Conservation (phyloP, 371 early-diverging fungal species). For the Saksenaea oblongispora region DNA sequence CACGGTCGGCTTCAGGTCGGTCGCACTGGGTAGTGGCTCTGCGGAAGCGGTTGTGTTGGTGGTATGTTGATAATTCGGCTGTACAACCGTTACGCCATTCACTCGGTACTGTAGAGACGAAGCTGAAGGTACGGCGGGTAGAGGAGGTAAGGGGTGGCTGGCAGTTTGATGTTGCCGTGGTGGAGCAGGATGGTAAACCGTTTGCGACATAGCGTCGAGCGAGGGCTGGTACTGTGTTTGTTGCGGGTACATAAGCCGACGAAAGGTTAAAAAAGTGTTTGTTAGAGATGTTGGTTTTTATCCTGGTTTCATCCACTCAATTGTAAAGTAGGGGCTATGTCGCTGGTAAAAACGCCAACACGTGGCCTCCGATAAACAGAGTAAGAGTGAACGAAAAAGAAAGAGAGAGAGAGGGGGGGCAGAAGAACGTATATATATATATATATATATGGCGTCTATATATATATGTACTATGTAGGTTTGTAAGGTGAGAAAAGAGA, state of each 20-base stretch:
- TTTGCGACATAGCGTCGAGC: not conserved
- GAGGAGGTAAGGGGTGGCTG: constrained; percentile 12
- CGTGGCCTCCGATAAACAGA: constrained; percentile 4
- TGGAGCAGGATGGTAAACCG: constrained; percentile 6
- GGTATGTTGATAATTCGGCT: constrained; percentile 12
- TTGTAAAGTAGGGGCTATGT: constrained; percentile 5
- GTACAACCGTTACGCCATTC: constrained; percentile 7
- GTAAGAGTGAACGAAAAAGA: not conserved
- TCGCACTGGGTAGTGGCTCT: constrained; percentile 41
- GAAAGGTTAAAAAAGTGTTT: not conserved
- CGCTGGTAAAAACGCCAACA: constrained; percentile 9
- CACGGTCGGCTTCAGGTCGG: constrained; percentile 30
- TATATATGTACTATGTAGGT: not conserved
- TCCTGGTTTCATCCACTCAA: constrained; percentile 3
- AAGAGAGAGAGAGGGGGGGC: not conserved
- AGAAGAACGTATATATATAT: not conserved
- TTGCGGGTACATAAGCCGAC: constrained; percentile 8
- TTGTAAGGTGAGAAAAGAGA: no score
- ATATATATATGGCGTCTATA: not conserved
- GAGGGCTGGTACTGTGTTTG: constrained; percentile 2
- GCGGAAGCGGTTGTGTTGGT: constrained; percentile 12
- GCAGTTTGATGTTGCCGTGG: constrained; percentile 15
- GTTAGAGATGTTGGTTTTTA: not conserved
- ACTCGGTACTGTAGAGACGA: constrained; percentile 7
- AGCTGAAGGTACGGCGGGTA: constrained; percentile 9